These are phyloP conservation scores for Knoxia roxburghii DNA, from an alignment of 257 asterid species.

Conservation along the genomic window DNA sequence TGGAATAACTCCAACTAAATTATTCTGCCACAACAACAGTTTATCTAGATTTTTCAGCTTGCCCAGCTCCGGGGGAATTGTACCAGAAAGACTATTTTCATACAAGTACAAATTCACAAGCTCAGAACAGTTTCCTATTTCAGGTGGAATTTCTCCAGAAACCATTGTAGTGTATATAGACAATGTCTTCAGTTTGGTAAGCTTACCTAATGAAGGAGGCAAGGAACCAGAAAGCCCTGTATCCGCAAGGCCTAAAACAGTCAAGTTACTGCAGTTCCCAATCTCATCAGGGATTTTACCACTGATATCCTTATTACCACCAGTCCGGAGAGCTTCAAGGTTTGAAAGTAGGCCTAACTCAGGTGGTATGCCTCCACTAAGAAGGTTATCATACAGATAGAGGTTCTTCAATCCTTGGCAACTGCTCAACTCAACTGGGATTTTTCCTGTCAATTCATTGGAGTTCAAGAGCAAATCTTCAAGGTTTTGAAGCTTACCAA, in stretches of 20 bases:
- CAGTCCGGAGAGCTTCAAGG: conserved; percentile 35
- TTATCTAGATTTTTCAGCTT: conserved; percentile 29
- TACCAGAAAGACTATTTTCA: conserved; percentile 42
- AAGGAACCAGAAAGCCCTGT: conserved; percentile 34
- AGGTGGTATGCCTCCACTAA: conserved; percentile 28
- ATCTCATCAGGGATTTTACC: conserved; percentile 37
- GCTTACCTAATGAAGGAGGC: conserved; percentile 39
- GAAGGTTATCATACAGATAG: conserved; percentile 32
- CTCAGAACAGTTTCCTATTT: conserved; percentile 39
- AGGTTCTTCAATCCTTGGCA: conserved; percentile 29
- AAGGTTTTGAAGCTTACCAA: conserved; percentile 33
- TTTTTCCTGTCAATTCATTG: conserved; percentile 38
- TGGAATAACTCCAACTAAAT: conserved; percentile 37
- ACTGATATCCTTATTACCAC: conserved; percentile 37
- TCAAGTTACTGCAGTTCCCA: conserved; percentile 36
- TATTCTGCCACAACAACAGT: conserved; percentile 40
- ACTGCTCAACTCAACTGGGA: conserved; percentile 32
- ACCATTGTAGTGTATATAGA: conserved; percentile 41
- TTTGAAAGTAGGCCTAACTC: conserved; percentile 28
- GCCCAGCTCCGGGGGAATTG: conserved; percentile 40
- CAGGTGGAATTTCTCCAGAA: conserved; percentile 42
- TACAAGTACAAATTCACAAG: conserved; percentile 42
- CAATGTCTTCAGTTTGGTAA: conserved; percentile 33
- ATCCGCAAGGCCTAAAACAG: conserved; percentile 39
- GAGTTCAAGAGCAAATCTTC: conserved; percentile 36